phyloP scores from a whole-genome alignment of 176 grass and related monocot species.

The Aechmea fasciata region DNA sequence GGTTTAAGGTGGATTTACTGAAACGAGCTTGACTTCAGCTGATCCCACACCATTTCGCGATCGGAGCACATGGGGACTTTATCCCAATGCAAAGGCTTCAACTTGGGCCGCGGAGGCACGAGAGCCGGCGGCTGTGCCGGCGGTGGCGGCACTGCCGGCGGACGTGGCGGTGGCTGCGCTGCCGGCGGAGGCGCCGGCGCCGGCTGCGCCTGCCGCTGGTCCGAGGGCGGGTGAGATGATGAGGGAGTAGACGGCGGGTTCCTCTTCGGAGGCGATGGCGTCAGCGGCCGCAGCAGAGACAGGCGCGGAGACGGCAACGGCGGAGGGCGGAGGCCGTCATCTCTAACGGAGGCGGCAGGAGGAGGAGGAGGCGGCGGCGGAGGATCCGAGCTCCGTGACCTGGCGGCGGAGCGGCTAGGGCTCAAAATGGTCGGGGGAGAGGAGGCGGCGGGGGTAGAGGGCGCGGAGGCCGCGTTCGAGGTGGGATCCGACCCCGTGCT shows the following conservation, averaged over 20 bases:
- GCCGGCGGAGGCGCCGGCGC: not conserved
- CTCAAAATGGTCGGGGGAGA: not conserved
- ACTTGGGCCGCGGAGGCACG: not conserved
- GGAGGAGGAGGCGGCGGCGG: no score
- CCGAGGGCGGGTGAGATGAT: conserved; percentile 4
- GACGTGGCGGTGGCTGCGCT: conserved; percentile 18
- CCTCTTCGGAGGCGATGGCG: conserved; percentile 23
- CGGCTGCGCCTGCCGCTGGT: not conserved
- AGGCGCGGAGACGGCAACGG: conserved; percentile 7
- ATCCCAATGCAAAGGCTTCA: conserved; percentile 63
- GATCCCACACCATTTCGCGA: conserved; percentile 47
- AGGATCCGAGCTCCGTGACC: not conserved
- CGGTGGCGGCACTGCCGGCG: conserved; percentile 20
- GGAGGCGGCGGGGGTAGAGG: conserved; percentile 3
- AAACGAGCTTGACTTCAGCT: conserved; percentile 48
- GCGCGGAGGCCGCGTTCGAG: conserved; percentile 13
- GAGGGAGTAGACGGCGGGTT: conserved; percentile 1
- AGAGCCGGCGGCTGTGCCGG: conserved; percentile 5
- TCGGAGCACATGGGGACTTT: conserved; percentile 46
- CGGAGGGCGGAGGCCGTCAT: not conserved
- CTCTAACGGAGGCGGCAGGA: no score
- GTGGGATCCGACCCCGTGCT: conserved; percentile 9
- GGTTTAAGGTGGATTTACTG: conserved; percentile 8
- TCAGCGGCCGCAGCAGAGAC: conserved; percentile 12
- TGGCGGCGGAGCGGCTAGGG: not conserved